These are phyloP conservation scores for Colletotrichum phormii DNA, from an alignment of 2,329 filamentous ascomycete genomes.

Conservation along the genomic window DNA sequence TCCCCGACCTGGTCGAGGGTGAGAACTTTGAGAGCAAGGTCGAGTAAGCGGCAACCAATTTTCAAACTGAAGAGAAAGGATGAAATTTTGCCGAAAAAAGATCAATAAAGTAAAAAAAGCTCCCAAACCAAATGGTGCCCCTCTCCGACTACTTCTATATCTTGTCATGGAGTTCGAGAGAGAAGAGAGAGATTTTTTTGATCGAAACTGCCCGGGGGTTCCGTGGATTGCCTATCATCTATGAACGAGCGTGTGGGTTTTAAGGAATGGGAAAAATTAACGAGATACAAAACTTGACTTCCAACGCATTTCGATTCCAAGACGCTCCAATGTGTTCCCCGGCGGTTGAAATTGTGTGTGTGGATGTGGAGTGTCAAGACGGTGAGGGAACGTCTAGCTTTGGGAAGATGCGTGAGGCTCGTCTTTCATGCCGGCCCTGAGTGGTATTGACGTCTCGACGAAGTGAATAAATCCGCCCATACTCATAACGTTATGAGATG, in stretches of 20 bases:
- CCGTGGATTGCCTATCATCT: slow-evolving; percentile 13
- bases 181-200: neutral
- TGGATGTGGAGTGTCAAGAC: neutral
- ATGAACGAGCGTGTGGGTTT: slow-evolving; percentile 10
- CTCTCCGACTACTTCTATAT: neutral
- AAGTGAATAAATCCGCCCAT: slow-evolving; percentile 1
- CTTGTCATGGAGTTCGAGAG: slow-evolving; percentile 5
- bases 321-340: neutral
- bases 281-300: slow-evolving; percentile 10
- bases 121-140: neutral
- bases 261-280: slow-evolving; percentile 14
- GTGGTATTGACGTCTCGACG: slow-evolving; percentile 11
- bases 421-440: neutral
- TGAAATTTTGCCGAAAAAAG: slow-evolving; percentile 1
- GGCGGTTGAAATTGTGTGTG: neutral
- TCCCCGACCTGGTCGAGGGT: slow-evolving; percentile 95
- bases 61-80: neutral
- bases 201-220: neutral
- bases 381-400: neutral
- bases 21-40: slow-evolving; percentile 99
- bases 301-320: slow-evolving; percentile 7
- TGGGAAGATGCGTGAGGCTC: neutral
- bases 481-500: neutral
- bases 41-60: slow-evolving; percentile 70
- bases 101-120: slow-evolving; percentile 6